Evolutionary conservation across 1,284 basidiomycete species (phyloP).

Genomic region (Apiotrichum porosum): DNA sequence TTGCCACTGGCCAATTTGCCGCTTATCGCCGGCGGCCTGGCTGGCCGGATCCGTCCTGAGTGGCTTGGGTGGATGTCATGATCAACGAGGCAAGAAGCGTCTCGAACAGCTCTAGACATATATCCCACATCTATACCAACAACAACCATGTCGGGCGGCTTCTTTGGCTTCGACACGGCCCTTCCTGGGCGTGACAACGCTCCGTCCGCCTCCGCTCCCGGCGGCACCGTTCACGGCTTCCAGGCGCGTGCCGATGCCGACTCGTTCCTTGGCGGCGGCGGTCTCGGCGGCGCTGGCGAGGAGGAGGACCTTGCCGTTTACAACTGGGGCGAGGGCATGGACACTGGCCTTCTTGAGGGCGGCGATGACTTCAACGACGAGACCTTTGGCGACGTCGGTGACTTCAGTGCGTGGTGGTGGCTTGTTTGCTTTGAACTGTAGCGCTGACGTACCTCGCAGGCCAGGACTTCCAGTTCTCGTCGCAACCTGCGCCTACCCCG

Average conservation of each 20-base stretch:
- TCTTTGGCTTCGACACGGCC: slow-evolving; percentile 48
- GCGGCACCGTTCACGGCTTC: slow-evolving; percentile 10
- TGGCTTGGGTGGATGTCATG: no score
- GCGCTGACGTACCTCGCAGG: slow-evolving; percentile 54
- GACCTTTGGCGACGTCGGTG: slow-evolving; percentile 74
- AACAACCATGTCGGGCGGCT: slow-evolving; percentile 41
- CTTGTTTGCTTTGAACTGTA: slow-evolving; percentile 4
- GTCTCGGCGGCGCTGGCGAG: slow-evolving; percentile 54
- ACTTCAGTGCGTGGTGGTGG: slow-evolving; percentile 71
- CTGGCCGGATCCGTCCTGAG: no score
- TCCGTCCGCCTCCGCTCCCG: slow-evolving; percentile 8
- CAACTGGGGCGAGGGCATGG: slow-evolving; percentile 64
- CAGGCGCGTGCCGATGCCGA: slow-evolving; percentile 19
- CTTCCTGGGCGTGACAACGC: slow-evolving; percentile 28
- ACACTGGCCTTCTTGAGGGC: slow-evolving; percentile 83
- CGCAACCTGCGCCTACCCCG: slow-evolving; percentile 21
- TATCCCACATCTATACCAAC: background rate
- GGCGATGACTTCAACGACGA: slow-evolving; percentile 91
- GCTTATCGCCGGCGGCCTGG: no score
- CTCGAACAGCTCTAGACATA: background rate
- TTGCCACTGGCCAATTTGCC: no score
- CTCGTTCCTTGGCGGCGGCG: slow-evolving; percentile 27
- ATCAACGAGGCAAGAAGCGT: no score
- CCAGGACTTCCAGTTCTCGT: slow-evolving; percentile 85
- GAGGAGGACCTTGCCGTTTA: slow-evolving; percentile 62